Evolutionary conservation across 331 rosid genomes (phyloP), one percentile per base, ranked within the genome.

Genomic region (Ulmus americana): DNA sequence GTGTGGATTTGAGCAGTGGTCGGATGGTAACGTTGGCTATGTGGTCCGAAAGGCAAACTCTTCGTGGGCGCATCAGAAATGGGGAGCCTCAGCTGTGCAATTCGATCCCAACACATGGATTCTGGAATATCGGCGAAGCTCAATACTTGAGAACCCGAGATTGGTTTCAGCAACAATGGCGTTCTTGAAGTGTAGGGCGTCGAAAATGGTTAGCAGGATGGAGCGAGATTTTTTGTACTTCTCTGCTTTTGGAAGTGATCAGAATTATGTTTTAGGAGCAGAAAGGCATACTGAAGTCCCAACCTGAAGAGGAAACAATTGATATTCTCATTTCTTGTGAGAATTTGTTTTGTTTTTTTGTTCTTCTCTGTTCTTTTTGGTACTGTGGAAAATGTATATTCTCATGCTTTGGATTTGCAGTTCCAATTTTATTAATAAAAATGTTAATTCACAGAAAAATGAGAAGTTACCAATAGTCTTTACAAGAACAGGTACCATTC

Each of bases 31-130:
- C 72, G 62, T 77, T 38, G 75, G 84, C 2, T 89, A 69, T 58
- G 53, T 69, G 63, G 79, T 78, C 76, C 65, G 91, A 72, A 76
- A 75, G 83, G 77, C 71, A 3, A 92, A 89, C 65, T 64, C 75
- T 48, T 89, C 95, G 10, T 92, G 97, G 98, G 80, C 67, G 35
- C 91, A 82, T 40, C 69, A 39, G 46, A 79, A 81, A 63, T 89
- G 89, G 98, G 81, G 73, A 40, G 86, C 91, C 70, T 87, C 97
- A 5, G 90, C 71, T 1, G 91, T 89, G 77, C 97, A 89, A 70
- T 70, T 87, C 48, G 89, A 85, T 77, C 82, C 95, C 0, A 79
- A 79, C 38, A 89, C 97, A 0, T 92, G 95, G 98, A 14, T 92
- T 68, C 81, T 92, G 51, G 95, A 92, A 73, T 92, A 92, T 16